Evolutionary conservation across 2,329 filamentous ascomycete species (phyloP).

Genomic region (Xylaria arbuscula): DNA sequence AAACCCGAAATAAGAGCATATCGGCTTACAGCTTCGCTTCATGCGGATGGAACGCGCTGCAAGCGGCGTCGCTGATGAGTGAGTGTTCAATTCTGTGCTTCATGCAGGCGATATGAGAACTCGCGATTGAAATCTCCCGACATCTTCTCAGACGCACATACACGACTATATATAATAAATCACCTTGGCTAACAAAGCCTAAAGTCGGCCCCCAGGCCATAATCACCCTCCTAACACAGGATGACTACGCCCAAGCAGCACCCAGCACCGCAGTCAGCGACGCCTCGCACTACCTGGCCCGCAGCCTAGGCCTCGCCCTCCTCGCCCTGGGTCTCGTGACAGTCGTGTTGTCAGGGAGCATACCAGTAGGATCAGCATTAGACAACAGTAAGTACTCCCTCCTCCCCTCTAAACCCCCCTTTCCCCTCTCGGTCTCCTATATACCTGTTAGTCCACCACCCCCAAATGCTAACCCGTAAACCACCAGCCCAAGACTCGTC

Average conservation of each 20-base stretch:
- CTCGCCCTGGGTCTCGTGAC: conserved; percentile 71
- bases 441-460: neutral
- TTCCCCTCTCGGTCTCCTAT: too few species aligned
- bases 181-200: conserved; percentile 5
- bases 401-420: neutral
- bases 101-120: neutral
- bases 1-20: conserved; percentile 54
- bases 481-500: conserved; percentile 53
- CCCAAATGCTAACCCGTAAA: neutral
- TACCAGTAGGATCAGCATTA: conserved; percentile 69
- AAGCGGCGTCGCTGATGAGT: conserved; percentile 59
- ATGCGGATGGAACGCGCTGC: conserved; percentile 62
- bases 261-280: conserved; percentile 51
- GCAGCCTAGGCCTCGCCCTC: conserved; percentile 74
- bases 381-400: conserved; percentile 52
- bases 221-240: conserved; percentile 54
- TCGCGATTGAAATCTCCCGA: neutral
- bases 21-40: conserved; percentile 63
- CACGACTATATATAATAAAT: neutral
- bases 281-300: conserved; percentile 79
- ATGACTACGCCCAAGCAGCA: conserved; percentile 16
- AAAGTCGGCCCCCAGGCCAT: conserved; percentile 47
- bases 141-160: neutral
- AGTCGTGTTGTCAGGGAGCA: conserved; percentile 75
- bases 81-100: neutral